phyloP scores from a whole-genome alignment of 352 stramenopile species.

The Phytopythium cucurbitacearum region DNA sequence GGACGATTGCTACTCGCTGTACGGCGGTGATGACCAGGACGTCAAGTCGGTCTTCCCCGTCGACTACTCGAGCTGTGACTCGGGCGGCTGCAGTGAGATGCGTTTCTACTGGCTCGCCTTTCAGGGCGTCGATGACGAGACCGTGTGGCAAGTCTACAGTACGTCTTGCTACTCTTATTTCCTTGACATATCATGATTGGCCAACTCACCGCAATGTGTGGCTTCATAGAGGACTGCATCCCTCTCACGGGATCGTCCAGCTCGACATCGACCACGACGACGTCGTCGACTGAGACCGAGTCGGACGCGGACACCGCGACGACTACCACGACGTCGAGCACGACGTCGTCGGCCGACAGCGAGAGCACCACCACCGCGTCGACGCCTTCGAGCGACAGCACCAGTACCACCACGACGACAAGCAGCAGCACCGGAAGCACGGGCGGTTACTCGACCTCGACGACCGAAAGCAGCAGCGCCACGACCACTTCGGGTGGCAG shows the following conservation, averaged over 20 bases:
- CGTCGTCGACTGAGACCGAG: neutral
- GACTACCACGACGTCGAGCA: neutral
- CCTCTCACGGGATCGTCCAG: conserved; percentile 16
- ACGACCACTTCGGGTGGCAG: neutral
- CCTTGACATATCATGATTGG: neutral
- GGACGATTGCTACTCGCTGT: conserved; percentile 24
- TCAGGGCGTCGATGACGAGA: conserved; percentile 21
- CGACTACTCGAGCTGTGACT: conserved; percentile 27
- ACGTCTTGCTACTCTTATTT: conserved; percentile 3
- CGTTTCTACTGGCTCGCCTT: conserved; percentile 37
- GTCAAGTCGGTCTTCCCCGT: conserved; percentile 30
- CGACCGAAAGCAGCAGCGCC: neutral
- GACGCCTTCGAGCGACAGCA: neutral
- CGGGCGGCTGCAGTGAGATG: conserved; percentile 25
- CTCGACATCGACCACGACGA: conserved; percentile 9
- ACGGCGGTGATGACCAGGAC: conserved; percentile 23
- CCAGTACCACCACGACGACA: neutral
- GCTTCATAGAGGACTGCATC: conserved; percentile 24
- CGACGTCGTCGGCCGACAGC: neutral
- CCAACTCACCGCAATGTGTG: neutral
- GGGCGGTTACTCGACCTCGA: no score
- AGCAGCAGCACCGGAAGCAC: neutral
- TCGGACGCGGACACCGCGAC: neutral
- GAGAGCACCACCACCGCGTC: neutral
- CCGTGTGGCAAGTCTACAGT: conserved; percentile 40